Base-by-base conservation (phyloP, 768 basidiomycete genomes). In the Boletus eberwhitei region DNA sequence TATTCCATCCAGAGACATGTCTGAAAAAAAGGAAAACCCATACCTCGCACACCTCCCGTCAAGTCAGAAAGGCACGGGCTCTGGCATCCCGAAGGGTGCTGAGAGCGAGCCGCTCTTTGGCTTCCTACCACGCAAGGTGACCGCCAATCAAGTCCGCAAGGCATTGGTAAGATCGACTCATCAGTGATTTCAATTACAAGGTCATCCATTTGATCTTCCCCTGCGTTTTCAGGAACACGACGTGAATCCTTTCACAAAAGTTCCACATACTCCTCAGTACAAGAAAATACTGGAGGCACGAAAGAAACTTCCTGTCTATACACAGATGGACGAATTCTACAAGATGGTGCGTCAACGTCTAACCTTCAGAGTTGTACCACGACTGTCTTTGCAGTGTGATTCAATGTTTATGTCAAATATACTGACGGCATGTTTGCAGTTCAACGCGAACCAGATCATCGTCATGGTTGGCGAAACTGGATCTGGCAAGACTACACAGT, bases 401-500 rank as follows among this genome's bases (percentile, higher is more conserved):
- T 22, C 7, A 24, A 24, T 14, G 3, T 22, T 43, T 13, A 22
- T 38, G 14, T 24, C 31, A 17, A 35, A 6, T 3, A n/a, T 50
- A 24, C 38, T 53, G 26, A 64, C 39, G 17, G 26, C 29, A 48
- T 43, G 1, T 52, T 19, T 1, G 5, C 37, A 70, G 69, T 70
- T 72, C 48, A 68, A 59, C 14, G 41, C 52, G 7, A 57, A 92
- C 69, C 93, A 96, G 75, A 87, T 97, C 59, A 86, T 89, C 38
- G 83, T 93, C 56, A 87, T 93, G 83, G 88, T 92, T 54, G 90
- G 95, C 63, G 95, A 97, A 76, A 97, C 95, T 0, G 95, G 94
- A 11, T 89, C 92, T 26, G 95, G 94, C 34, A 98, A 96, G 77
- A 97, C 93, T 0, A 96, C 94, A 22, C 94, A 98, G 88, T 92